Evolutionary conservation across 352 stramenopile genomes (phyloP).

Genomic region (Globisporangium barbulae): DNA sequence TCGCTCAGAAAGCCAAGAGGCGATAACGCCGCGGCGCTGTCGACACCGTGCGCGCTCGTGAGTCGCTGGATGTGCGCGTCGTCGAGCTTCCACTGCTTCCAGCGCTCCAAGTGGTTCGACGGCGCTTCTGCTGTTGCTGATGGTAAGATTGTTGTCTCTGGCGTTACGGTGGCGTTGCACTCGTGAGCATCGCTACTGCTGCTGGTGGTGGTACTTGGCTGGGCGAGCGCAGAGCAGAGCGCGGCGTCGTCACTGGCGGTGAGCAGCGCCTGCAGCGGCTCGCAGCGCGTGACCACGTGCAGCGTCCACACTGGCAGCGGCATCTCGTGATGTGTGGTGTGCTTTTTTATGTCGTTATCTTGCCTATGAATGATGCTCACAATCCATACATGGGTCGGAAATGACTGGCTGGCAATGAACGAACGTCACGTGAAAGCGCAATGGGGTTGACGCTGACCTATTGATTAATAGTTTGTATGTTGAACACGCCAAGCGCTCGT

Average conservation of each 20-base stretch:
- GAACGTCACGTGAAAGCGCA: too few species aligned
- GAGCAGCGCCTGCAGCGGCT: constrained; percentile 37
- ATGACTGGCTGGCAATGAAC: neutral
- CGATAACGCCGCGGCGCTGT: neutral
- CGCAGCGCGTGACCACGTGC: constrained; percentile 32
- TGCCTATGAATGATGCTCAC: neutral
- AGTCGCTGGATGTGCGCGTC: constrained; percentile 52
- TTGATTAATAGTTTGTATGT: too few species aligned
- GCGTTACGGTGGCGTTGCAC: neutral
- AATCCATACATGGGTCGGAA: neutral
- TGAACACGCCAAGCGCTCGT: too few species aligned
- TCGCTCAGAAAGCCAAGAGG: constrained; percentile 21
- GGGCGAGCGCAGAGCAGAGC: constrained; percentile 21
- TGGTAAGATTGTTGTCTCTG: neutral
- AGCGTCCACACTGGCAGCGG: constrained; percentile 31
- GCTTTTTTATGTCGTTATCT: neutral
- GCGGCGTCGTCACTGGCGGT: constrained; percentile 15
- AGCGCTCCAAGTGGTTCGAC: constrained; percentile 50
- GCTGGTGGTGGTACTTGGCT: neutral
- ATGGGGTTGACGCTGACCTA: too few species aligned
- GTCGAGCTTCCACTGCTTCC: constrained; percentile 64
- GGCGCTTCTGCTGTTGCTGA: neutral
- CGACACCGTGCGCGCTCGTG: constrained; percentile 23
- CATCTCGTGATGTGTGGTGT: neutral
- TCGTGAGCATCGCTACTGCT: neutral